Conservation (phyloP, 306 rosid species). For the Sphenostylis stenocarpa region DNA sequence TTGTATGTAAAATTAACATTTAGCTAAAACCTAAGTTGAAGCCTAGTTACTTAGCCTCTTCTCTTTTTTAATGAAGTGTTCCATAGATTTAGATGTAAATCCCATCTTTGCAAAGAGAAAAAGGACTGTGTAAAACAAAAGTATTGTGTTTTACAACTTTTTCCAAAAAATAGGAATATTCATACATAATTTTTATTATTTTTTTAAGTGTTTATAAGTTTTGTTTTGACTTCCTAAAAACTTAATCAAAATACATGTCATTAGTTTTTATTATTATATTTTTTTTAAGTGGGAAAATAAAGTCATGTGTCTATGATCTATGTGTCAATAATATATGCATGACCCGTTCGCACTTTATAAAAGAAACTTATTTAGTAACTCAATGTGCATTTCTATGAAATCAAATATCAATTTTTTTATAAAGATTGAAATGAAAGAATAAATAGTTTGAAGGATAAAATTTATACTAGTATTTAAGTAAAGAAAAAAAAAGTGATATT, state of each 20-base stretch:
- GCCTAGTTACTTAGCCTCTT: neutral
- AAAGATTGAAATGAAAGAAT: too few species aligned
- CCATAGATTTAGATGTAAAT: neutral
- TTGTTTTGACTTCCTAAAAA: too few species aligned
- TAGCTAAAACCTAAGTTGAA: slow-evolving; percentile 18
- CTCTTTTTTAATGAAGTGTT: neutral
- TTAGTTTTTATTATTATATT: too few species aligned
- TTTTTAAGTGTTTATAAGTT: neutral
- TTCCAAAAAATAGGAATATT: neutral
- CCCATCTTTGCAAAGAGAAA: neutral
- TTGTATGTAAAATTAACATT: neutral
- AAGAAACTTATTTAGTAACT: neutral
- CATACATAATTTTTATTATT: neutral
- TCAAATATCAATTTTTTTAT: too few species aligned
- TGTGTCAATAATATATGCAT: neutral
- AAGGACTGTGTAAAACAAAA: neutral
- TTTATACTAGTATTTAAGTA: too few species aligned
- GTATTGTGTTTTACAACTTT: neutral
- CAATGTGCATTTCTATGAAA: too few species aligned
- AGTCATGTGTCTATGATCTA: neutral
- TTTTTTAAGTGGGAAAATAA: neutral
- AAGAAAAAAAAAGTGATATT: neutral
- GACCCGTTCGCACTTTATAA: neutral
- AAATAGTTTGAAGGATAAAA: too few species aligned
- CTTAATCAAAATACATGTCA: too few species aligned